Conservation (phyloP, 257 asterid genomes). For the Nicotiana undulata region DNA sequence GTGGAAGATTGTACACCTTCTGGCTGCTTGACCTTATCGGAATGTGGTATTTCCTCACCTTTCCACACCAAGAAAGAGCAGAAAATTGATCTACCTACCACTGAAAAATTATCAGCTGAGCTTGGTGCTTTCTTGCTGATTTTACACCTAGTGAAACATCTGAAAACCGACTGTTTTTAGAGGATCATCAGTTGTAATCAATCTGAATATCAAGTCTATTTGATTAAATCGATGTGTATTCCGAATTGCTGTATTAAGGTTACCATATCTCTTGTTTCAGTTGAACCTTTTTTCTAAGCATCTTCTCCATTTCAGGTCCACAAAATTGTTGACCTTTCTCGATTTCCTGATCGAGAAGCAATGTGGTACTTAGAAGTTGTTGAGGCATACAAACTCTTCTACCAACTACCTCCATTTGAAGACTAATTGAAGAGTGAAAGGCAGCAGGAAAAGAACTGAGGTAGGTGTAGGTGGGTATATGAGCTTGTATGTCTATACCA, state of each 20-base stretch:
- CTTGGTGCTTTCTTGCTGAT: background rate
- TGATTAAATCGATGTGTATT: background rate
- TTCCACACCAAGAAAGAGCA: background rate
- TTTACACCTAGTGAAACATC: too few species aligned
- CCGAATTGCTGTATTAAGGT: background rate
- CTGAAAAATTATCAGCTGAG: background rate
- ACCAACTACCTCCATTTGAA: slow-evolving; percentile 38
- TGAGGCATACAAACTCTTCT: slow-evolving; percentile 77
- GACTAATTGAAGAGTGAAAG: slow-evolving; percentile 16
- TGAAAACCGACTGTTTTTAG: background rate
- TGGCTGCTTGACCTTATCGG: background rate
- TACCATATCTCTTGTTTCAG: background rate
- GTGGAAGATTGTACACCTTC: background rate
- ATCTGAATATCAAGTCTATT: background rate
- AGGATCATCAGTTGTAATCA: background rate
- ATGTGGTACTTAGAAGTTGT: slow-evolving; percentile 96
- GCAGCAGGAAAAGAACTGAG: background rate
- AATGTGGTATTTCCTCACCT: background rate
- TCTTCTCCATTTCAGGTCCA: slow-evolving; percentile 55
- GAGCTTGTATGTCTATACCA: background rate
- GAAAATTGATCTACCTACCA: background rate
- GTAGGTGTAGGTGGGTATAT: background rate
- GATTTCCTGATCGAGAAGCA: slow-evolving; percentile 72
- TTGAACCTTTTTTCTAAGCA: background rate
- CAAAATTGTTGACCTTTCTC: slow-evolving; percentile 81